Evolutionary conservation across 139 green algal species (phyloP).

Genomic region (Chlorella sp.): DNA sequence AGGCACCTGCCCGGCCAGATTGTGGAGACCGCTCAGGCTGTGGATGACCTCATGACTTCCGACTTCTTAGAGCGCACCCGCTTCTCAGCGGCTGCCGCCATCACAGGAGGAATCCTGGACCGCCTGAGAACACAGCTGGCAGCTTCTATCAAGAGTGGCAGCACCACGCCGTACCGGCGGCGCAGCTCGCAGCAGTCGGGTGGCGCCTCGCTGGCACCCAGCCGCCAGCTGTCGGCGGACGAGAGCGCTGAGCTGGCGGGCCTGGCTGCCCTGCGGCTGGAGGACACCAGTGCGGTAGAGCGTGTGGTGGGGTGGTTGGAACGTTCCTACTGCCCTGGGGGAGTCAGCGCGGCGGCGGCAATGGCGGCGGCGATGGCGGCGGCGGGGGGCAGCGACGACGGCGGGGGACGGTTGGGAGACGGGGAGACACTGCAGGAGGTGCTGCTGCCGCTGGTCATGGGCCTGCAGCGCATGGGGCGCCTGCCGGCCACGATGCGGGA

Average conservation of each 20-base stretch:
- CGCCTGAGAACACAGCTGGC: conserved; percentile 15
- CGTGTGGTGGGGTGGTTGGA: conserved; percentile 12
- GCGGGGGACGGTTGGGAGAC: not conserved
- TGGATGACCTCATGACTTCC: conserved; percentile 53
- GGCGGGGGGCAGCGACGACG: not conserved
- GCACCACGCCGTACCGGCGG: not conserved
- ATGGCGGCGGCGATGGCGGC: not conserved
- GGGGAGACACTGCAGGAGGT: conserved; percentile 62
- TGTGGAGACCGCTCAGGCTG: conserved; percentile 56
- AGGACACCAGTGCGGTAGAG: not conserved
- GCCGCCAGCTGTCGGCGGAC: conserved; percentile 18
- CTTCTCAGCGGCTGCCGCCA: not conserved
- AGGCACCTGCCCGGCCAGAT: conserved; percentile 55
- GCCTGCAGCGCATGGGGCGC: conserved; percentile 67
- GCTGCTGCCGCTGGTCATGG: conserved; percentile 79
- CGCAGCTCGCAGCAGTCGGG: not conserved
- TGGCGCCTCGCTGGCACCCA: not conserved
- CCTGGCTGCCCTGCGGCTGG: not conserved
- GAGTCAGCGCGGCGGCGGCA: not conserved
- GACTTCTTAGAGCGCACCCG: conserved; percentile 42
- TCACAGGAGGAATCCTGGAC: not conserved
- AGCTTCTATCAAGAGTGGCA: not conserved
- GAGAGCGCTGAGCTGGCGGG: conserved; percentile 26
- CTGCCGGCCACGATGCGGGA: conserved; percentile 57
- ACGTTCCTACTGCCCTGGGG: not conserved